Evolutionary conservation across 148 eudicot genomes (phyloP).

Genomic region (Rhododendron henanense): DNA sequence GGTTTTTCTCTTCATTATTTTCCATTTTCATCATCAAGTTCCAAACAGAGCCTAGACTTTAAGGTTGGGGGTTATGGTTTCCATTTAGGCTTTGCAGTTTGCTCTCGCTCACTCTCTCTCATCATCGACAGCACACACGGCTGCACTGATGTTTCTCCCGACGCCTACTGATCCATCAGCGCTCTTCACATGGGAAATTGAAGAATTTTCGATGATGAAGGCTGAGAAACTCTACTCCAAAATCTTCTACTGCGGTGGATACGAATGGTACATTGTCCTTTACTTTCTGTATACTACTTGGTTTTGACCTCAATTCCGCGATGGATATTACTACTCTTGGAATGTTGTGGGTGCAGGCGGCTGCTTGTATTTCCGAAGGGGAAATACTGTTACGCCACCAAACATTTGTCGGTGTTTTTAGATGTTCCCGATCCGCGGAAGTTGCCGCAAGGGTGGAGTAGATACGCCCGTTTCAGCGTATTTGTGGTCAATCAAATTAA

Average conservation of each 20-base stretch:
- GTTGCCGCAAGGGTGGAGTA: conserved; percentile 48
- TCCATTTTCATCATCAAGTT: no score
- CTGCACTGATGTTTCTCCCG: not conserved
- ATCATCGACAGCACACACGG: not conserved
- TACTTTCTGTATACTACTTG: not conserved
- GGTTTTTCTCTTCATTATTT: no score
- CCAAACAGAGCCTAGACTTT: no score
- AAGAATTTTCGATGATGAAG: conserved; percentile 18
- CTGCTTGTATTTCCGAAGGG: conserved; percentile 26
- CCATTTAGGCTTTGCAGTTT: no score
- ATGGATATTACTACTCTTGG: no score
- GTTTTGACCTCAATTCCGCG: not conserved
- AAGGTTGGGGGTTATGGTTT: no score
- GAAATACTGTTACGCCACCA: conserved; percentile 16
- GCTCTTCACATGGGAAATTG: conserved; percentile 20
- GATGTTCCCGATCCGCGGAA: conserved; percentile 35
- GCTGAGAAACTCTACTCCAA: conserved; percentile 19
- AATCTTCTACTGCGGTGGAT: conserved; percentile 15
- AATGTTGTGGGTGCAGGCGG: conserved; percentile 16
- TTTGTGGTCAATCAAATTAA: conserved; percentile 34
- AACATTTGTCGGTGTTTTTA: conserved; percentile 41
- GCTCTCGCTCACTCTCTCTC: not conserved
- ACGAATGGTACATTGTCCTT: conserved; percentile 13
- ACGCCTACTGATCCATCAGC: conserved; percentile 10
- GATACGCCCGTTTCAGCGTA: conserved; percentile 41